These are phyloP conservation scores for Mycocentrospora acerina DNA, from an alignment of 2,329 filamentous ascomycete genomes.

Conservation along the genomic window DNA sequence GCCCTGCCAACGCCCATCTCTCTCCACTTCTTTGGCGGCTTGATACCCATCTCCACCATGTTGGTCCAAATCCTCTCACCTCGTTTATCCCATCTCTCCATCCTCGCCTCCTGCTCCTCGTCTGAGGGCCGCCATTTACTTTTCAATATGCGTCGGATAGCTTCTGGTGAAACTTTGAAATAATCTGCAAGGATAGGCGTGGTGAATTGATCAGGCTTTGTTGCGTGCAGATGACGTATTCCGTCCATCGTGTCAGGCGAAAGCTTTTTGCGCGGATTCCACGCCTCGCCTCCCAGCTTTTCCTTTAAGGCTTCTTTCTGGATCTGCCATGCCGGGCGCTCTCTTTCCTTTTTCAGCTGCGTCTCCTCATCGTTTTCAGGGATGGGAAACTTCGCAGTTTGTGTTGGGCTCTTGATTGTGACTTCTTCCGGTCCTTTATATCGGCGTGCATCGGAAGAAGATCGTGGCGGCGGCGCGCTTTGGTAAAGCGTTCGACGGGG, in stretches of 20 bases:
- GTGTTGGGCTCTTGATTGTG: constrained; percentile 11
- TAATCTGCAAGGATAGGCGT: constrained; percentile 71
- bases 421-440: constrained; percentile 31
- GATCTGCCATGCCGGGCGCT: constrained; percentile 64
- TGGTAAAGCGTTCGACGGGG: constrained; percentile 1
- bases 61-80: constrained; percentile 53
- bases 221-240: constrained; percentile 77
- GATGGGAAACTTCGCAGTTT: not conserved
- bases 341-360: constrained; percentile 9
- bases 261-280: constrained; percentile 80
- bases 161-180: constrained; percentile 86
- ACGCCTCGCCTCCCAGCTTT: constrained; percentile 76
- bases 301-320: constrained; percentile 73
- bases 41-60: constrained; percentile 53
- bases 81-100: constrained; percentile 50
- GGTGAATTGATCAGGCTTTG: constrained; percentile 76
- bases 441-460: constrained; percentile 10
- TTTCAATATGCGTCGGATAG: constrained; percentile 81
- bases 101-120: constrained; percentile 47
- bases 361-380: not conserved
- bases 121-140: constrained; percentile 69
- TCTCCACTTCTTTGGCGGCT: constrained; percentile 57
- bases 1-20: constrained; percentile 46
- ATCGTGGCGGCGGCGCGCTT: too few species aligned
- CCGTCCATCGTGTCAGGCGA: constrained; percentile 92